phyloP scores from a whole-genome alignment of 177 flowering plant genomes.

The Vitis hybrid region DNA sequence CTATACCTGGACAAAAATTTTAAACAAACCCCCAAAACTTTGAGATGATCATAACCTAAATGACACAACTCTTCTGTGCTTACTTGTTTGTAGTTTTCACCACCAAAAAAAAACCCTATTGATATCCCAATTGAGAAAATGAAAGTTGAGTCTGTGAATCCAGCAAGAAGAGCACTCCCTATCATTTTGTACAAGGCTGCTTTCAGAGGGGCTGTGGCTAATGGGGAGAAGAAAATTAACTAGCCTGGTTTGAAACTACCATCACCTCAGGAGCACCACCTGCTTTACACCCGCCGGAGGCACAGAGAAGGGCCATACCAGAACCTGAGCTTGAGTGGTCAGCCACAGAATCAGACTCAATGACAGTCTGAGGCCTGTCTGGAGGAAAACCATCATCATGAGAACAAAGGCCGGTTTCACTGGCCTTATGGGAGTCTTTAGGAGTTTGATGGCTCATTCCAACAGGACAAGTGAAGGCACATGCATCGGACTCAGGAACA shows the following conservation, averaged over 20 bases:
- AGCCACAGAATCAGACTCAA: conserved; percentile 7
- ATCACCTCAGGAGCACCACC: conserved; percentile 18
- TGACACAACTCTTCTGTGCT: neutral
- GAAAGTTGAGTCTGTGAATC: too few species aligned
- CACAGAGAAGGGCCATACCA: conserved; percentile 16
- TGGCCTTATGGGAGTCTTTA: neutral
- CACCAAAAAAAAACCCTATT: neutral
- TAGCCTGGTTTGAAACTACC: conserved; percentile 14
- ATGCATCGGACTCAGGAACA: neutral
- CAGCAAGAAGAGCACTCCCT: neutral
- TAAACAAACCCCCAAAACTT: conserved; percentile 1
- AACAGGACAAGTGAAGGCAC: neutral
- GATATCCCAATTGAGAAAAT: neutral
- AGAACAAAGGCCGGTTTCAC: neutral
- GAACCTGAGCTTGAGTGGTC: conserved; percentile 8
- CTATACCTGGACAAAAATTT: neutral
- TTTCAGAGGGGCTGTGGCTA: neutral
- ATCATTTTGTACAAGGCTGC: neutral
- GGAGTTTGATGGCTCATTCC: neutral
- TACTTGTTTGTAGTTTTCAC: neutral
- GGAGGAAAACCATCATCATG: neutral
- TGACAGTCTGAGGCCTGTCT: neutral
- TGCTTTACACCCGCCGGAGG: conserved; percentile 16
- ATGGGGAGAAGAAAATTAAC: conserved; percentile 3
- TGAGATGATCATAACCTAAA: neutral